These are phyloP conservation scores for Calocybe cyanea DNA, from an alignment of 768 basidiomycete species.

Conservation along the genomic window DNA sequence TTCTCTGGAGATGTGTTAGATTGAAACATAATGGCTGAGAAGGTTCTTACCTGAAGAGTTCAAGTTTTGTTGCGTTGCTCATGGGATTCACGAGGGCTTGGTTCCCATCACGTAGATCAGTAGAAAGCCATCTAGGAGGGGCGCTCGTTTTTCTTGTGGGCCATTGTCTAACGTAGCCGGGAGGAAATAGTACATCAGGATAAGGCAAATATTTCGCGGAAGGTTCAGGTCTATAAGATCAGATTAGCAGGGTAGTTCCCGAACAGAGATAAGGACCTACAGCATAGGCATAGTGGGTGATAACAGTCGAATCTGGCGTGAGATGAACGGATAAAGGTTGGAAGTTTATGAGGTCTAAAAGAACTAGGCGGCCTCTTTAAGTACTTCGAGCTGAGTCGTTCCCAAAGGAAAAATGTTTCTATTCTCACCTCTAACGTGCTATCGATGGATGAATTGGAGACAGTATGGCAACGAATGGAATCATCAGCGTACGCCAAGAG, in stretches of 20 bases:
- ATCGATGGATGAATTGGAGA: background rate
- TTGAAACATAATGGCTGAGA: slow-evolving; percentile 17
- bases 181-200: slow-evolving; percentile 51
- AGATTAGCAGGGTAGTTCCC: slow-evolving; percentile 2
- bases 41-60: slow-evolving; percentile 39
- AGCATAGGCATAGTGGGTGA: slow-evolving; percentile 42
- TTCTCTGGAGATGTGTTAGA: slow-evolving; percentile 59
- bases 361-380: slow-evolving; percentile 1
- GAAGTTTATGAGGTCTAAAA: background rate
- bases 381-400: slow-evolving; percentile 2
- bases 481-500: slow-evolving; percentile 6
- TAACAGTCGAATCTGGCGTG: background rate
- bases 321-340: slow-evolving; percentile 2
- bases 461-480: slow-evolving; percentile 1
- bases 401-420: background rate
- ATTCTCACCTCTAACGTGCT: slow-evolving; percentile 3
- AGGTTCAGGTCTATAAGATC: slow-evolving; percentile 48
- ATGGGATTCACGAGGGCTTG: slow-evolving; percentile 83
- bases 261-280: slow-evolving; percentile 24
- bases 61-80: slow-evolving; percentile 60
- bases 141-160: slow-evolving; percentile 56
- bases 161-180: slow-evolving; percentile 58
- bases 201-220: slow-evolving; percentile 72
- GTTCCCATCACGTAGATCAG: slow-evolving; percentile 82
- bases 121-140: slow-evolving; percentile 78